Conservation (phyloP, 495 filamentous ascomycete genomes). For the Clavariopsis aquatica region DNA sequence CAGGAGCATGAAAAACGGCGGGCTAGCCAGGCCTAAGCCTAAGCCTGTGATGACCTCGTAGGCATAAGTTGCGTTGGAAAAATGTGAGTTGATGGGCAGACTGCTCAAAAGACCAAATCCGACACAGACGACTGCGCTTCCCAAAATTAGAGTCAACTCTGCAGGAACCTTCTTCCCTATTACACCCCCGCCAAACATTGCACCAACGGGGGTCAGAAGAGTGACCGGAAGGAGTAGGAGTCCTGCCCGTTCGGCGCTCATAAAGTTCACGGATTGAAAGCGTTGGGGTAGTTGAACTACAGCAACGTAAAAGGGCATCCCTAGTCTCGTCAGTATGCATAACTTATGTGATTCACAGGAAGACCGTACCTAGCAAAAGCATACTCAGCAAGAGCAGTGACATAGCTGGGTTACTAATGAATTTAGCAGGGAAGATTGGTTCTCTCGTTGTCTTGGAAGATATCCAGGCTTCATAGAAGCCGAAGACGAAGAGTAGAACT, state of each 20-base stretch:
- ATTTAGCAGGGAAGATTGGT: constrained; percentile 27
- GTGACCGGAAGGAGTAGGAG: constrained; percentile 33
- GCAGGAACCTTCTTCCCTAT: constrained; percentile 20
- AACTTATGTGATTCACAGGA: too few relatives aligned
- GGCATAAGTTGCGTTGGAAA: constrained; percentile 23
- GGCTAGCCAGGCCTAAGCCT: constrained; percentile 23
- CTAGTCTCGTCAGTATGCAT: background rate
- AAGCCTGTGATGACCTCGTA: constrained; percentile 35
- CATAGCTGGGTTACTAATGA: constrained; percentile 26
- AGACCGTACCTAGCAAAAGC: background rate
- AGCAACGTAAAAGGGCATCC: constrained; percentile 20
- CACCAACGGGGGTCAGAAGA: constrained; percentile 25
- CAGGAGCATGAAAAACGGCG: constrained; percentile 27
- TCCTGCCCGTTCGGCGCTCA: constrained; percentile 28
- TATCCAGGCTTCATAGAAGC: constrained; percentile 28
- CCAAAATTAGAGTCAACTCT: constrained; percentile 19
- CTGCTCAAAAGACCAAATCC: constrained; percentile 30
- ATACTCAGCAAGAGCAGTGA: constrained; percentile 18
- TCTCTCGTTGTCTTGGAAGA: constrained; percentile 21
- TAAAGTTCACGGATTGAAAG: constrained; percentile 35
- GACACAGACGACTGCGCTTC: constrained; percentile 17
- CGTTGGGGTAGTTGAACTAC: constrained; percentile 37
- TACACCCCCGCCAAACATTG: constrained; percentile 14
- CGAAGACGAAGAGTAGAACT: constrained; percentile 19
- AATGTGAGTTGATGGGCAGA: constrained; percentile 5